Base-by-base conservation (phyloP, 2,329 filamentous ascomycete genomes). In the Pseudogymnoascus pannorum region DNA sequence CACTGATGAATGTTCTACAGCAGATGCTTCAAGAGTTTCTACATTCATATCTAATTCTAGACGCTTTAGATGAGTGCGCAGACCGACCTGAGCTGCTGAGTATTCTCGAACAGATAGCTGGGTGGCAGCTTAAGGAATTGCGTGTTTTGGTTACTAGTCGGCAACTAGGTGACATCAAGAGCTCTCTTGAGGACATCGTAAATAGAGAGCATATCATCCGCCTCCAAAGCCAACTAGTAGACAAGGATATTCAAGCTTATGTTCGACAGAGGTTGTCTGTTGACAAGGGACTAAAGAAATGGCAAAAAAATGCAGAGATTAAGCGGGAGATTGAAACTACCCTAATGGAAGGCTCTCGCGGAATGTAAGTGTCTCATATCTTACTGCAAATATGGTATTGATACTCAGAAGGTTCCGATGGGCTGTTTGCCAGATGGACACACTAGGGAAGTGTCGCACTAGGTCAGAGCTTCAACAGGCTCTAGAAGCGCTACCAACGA, bases 21-120 rank as follows among this genome's bases (percentile, higher is more conserved):
- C n/a, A 68, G 7, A 70, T 73, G 61, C 62, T 75, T 2, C 26
- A 68, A 35, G 14, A 69, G 14, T 65, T 69, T 40, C 54, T 60
- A 1, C 60, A 69, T 54, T 18, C 66, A 2, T 70, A 65, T 58
- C 61, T 73, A 14, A 59, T 72, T 20, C 18, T 73, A 7, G 71
- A 73, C 62, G 71, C 71, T 31, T 62, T 72, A 6, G 71, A 72
- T 38, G 71, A 72, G 61, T 71, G 68, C 33, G n/a, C 20, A 24
- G 44, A 38, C 7, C 60, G 59, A 40, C 24, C 58, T 16, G 59
- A 60, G 11, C 42, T 66, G 4, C 36, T 65, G 9, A 18, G 16
- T 4, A 18, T 59, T 2, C 12, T 66, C 8, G 12, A 59, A 24
- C 16, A 57, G 7, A 48, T 64, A 1, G 14, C 44, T 31, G 31